Percentiles rank a stretch among this genome's conserved stretches.
Evolutionary conservation across 441 rosid genomes (phyloP).

Genomic region (Daphne laureola): DNA sequence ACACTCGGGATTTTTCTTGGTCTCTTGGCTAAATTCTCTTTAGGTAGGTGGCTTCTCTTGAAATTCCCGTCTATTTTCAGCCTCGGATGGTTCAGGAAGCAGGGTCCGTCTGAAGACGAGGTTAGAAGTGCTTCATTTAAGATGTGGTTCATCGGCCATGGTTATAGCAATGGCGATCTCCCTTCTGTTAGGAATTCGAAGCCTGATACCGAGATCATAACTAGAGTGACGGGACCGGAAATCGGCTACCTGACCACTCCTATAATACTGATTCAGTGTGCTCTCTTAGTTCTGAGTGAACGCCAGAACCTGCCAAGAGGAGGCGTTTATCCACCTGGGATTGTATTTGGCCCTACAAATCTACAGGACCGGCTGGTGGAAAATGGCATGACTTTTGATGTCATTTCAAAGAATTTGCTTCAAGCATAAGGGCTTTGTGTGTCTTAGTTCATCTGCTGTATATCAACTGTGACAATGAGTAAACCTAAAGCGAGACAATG

Average conservation of each 20-base stretch:
- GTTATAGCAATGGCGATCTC: constrained; percentile 43
- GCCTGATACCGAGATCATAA: constrained; percentile 62
- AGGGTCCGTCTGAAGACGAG: constrained; percentile 79
- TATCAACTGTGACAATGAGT: too few relatives aligned
- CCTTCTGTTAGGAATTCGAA: constrained; percentile 34
- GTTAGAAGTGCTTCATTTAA: constrained; percentile 69
- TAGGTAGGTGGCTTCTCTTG: constrained; percentile 76
- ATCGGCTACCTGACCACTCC: constrained; percentile 81
- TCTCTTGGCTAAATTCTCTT: constrained; percentile 34
- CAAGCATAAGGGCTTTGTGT: constrained; percentile 13
- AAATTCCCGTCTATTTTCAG: constrained; percentile 78
- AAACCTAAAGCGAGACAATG: too few relatives aligned
- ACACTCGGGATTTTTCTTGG: constrained; percentile 57
- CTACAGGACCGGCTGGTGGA: constrained; percentile 60
- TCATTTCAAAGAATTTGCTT: constrained; percentile 44
- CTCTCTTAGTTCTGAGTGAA: constrained; percentile 47
- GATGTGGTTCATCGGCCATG: constrained; percentile 86
- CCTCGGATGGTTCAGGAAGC: constrained; percentile 74
- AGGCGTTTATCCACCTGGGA: constrained; percentile 74
- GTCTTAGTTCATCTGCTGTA: too few relatives aligned
- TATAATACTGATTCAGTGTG: constrained; percentile 59
- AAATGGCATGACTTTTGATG: constrained; percentile 75
- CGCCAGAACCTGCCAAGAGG: constrained; percentile 61
- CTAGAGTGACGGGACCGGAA: constrained; percentile 79
- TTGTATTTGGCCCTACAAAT: constrained; percentile 76